Evolutionary conservation across 345 rosid species (phyloP).

Genomic region (Cardamine chenopodiifolia): DNA sequence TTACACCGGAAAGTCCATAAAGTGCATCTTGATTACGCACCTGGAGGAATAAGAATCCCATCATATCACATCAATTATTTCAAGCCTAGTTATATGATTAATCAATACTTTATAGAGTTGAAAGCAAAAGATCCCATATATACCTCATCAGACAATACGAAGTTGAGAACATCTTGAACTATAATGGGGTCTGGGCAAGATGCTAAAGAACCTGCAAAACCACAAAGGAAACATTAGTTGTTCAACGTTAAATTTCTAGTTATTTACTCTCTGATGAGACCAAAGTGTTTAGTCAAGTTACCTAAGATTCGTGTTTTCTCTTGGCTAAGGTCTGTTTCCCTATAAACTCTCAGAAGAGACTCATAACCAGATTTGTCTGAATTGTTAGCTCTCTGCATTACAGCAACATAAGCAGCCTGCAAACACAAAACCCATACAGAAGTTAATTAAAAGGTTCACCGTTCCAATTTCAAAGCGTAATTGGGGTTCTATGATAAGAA

Average conservation of each 20-base stretch:
- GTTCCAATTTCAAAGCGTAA: neutral
- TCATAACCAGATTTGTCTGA: slow-evolving; percentile 70
- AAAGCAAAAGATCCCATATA: neutral
- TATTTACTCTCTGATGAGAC: neutral
- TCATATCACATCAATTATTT: neutral
- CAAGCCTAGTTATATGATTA: neutral
- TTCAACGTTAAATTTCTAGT: neutral
- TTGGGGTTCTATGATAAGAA: slow-evolving; percentile 1
- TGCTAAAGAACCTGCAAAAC: slow-evolving; percentile 65
- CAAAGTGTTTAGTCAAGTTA: slow-evolving; percentile 33
- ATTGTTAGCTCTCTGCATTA: slow-evolving; percentile 70
- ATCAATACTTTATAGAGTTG: neutral
- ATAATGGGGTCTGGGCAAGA: slow-evolving; percentile 67
- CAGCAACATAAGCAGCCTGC: slow-evolving; percentile 90
- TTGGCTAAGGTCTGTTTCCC: slow-evolving; percentile 94
- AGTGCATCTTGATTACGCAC: slow-evolving; percentile 91
- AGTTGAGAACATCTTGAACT: slow-evolving; percentile 73
- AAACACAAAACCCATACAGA: slow-evolving; percentile 29
- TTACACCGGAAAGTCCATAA: slow-evolving; percentile 64
- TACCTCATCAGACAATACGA: slow-evolving; percentile 81
- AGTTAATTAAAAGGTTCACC: neutral
- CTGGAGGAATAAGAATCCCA: slow-evolving; percentile 43
- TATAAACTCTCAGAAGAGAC: slow-evolving; percentile 77
- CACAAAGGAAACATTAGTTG: neutral
- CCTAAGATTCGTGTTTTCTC: slow-evolving; percentile 94